Evolutionary conservation across 371 early-diverging fungal genomes (phyloP), one percentile per base, ranked within the genome.

Genomic region (Dichotomocladium elegans): DNA sequence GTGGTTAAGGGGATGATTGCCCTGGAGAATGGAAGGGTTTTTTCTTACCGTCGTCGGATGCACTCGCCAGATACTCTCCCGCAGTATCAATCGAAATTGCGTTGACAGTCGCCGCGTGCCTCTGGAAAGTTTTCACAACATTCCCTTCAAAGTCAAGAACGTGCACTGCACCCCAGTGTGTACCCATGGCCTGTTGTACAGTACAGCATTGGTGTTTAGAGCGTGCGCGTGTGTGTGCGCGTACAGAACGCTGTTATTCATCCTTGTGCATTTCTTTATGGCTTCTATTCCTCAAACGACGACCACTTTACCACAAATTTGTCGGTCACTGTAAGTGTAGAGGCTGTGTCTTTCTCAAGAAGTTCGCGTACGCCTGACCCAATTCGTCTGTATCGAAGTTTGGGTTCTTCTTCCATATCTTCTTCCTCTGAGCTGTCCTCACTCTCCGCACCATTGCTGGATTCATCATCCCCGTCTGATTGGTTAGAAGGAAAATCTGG

Each of bases 131-230:
- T 68, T 91, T 91, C 27, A 93, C 84, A 19, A 85, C 74, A 55
- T 93, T 95, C 48, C 98, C 98, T 34, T 88, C 87, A 51, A 93
- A 87, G 66, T 98, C 98, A 40, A 96, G 77, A 46, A 97, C 83
- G 51, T 92, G 85, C 9, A 98, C 86, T 28, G 81, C 77, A 45
- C 98, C 98, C 83, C 93, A 89, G 60, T 97, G 95, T 6, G 98
- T 97, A 25, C 97, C 98, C n/a, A 96, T 68, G 14, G 86, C 91
- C 93, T 91, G 60, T 9, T 37, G 26, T 47, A 19, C n/a, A n/a
- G n/a, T n/a, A n/a, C n/a, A n/a, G n/a, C n/a, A n/a, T n/a, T n/a
- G n/a, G n/a, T n/a, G n/a, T n/a, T n/a, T n/a, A n/a, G n/a, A n/a
- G n/a, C n/a, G n/a, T n/a, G n/a, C n/a, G n/a, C n/a, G n/a, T n/a